A percentile compares a stretch with the other conserved stretches of the same genome.
phyloP scores from a whole-genome alignment of 208 protist genomes.

The Sergeia podlipaevii region DNA sequence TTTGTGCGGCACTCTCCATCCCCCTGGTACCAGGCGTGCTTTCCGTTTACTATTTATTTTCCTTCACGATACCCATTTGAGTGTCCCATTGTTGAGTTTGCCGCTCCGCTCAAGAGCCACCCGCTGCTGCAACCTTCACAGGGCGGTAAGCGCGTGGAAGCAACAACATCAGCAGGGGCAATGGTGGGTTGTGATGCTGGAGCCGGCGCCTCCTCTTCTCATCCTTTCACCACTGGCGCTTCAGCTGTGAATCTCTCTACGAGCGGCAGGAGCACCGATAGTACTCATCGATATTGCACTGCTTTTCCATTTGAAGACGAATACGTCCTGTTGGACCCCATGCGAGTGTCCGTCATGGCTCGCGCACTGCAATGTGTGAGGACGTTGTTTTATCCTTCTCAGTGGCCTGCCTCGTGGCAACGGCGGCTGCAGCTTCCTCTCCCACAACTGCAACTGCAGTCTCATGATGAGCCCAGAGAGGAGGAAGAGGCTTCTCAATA shows the following conservation, averaged over 20 bases:
- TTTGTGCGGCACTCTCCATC: slow-evolving; percentile 30
- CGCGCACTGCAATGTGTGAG: slow-evolving; percentile 46
- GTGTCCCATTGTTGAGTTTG: slow-evolving; percentile 44
- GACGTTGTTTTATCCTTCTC: slow-evolving; percentile 44
- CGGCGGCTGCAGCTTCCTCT: not conserved
- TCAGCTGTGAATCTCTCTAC: not conserved
- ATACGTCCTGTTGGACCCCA: slow-evolving; percentile 55
- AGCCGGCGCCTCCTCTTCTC: not conserved
- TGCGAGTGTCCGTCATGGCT: slow-evolving; percentile 67
- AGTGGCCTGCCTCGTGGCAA: slow-evolving; percentile 32
- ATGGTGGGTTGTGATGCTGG: too few relatives aligned
- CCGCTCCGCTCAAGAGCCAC: slow-evolving; percentile 41
- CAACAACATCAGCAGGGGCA: too few relatives aligned
- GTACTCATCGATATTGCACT: not conserved
- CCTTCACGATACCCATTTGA: slow-evolving; percentile 67
- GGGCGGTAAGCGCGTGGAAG: too few relatives aligned
- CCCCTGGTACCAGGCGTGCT: slow-evolving; percentile 66
- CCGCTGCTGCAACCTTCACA: slow-evolving; percentile 33
- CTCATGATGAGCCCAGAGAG: not conserved
- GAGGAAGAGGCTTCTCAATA: not conserved
- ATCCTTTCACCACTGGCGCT: not conserved
- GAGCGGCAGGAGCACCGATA: not conserved
- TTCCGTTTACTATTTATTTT: slow-evolving; percentile 49
- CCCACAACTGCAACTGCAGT: too few relatives aligned
- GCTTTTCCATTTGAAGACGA: slow-evolving; percentile 52